Evolutionary conservation across 2,329 filamentous ascomycete genomes (phyloP), one percentile per base, ranked within the genome.

Genomic region (Magnaporthales sp.): DNA sequence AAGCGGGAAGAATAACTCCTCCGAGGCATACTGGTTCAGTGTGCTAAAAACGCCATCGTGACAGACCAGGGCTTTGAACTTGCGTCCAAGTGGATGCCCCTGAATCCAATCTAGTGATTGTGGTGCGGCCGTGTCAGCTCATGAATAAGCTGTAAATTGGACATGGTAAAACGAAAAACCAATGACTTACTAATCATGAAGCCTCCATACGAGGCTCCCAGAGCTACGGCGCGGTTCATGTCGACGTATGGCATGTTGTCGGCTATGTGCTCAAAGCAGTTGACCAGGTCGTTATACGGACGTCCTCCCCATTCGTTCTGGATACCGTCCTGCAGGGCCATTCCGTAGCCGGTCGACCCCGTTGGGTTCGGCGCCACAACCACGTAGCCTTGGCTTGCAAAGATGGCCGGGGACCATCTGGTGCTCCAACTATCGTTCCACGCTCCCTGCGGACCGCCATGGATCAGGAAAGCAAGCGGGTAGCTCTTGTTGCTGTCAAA

Each of bases 21-120:
- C 88, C 5, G 84, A 87, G 1, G 82, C 77, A 79, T 86, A 89
- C 76, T 88, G 85, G 71, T 82, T 87, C 65, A 87, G 78, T 1
- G 87, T 89, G 72, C 87, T 90, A 77, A 93, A 95, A 66, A 93
- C 89, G 63, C 93, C 93, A 71, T 97, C 92, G 75, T 97, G 93
- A 72, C 89, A 93, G 30, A 96, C 92, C 4, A 97, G 83, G 0
- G 92, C 92, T 77, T 92, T 92, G 84, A 97, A 96, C 71, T 90
- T 87, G 30, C 91, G 87, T 24, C 92, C 93, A 0, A 97, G 84
- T 0, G 86, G 84, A 69, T 95, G 90, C 8, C 93, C 93, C 77
- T 97, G 92, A 72, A 97, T 92, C 93, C 93, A 96, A 75, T 96
- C 84, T 78, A 60, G 4, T 46, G 38, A n/a, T n/a, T 73, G 69